Evolutionary conservation across 129 eudicot species (phyloP), one percentile per base, ranked within the genome.

Genomic region (Apium graveolens): DNA sequence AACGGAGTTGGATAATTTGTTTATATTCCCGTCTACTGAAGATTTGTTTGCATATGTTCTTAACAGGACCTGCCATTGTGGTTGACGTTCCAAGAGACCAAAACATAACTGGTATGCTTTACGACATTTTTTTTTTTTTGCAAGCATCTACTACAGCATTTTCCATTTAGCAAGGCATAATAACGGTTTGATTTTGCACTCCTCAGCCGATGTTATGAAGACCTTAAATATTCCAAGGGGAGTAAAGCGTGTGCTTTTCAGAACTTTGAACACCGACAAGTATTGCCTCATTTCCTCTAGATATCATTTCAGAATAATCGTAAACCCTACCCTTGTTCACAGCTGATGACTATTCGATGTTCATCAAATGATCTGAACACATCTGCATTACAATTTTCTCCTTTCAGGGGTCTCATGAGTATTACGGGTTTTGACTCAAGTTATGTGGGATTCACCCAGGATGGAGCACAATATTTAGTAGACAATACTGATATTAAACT

Each of bases 401-500:
- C 35, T 76, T 83, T 31, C 84, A 90, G 91, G 79, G 75, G 69
- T 10, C 88, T 90, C 43, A 90, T 90, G 95, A 72, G 60, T 80
- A 75, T 80, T 63, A 84, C 77, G 83, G 79, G 55, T 73, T 85
- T 90, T 34, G 90, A 85, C 79, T 43, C 86, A 14, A 81, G 88
- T 86, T 87, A 77, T 79, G 90, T 86, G 29, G 95, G 95, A 75
- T 87, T 90, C 79, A 86, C 41, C 74, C 74, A 80, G 79, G 90
- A 83, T 86, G 95, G 91, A 49, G 95, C 95, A 27, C 84, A 84
- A 18, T 90, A 87, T 88, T 76, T 90, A n/a, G 85, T 87, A 73
- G 91, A 87, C 57, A 90, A 90, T 79, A 90, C 95, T 65, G 95
- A 85, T 83, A 80, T 87, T 81, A 90, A 90, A 85, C 91, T 90